Evolutionary conservation across 768 basidiomycete genomes (phyloP), one percentile per base, ranked within the genome.

Genomic region (Hemileccinum rubropunctum): DNA sequence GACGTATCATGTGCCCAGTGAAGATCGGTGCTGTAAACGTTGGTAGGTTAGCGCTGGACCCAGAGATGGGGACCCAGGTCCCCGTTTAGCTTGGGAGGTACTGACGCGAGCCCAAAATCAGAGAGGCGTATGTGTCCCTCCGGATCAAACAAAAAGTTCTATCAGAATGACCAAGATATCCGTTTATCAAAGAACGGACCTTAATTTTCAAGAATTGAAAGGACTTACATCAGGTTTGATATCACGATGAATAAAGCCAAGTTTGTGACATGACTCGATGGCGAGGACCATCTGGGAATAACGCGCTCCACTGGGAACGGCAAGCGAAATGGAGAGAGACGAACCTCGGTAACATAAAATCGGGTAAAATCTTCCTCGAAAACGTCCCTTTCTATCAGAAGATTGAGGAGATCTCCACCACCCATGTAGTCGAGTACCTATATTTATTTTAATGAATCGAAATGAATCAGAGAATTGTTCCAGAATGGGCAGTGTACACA

Each of bases 1-100:
- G 86, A 86, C 23, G 92, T 94, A 71, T 98, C 94, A 70, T 98
- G 94, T 18, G 92, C 91, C 95, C 95, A 97, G 71, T 95, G 95
- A 51, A 93, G 78, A 76, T 94, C 88, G 50, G 91, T 90, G 47
- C 89, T 92, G 66, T 60, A 46, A 46, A 54, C 49, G 27, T 45
- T 57, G 55, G 43, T 47, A 57, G 50, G 55, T 66, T 47, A 65
- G 61, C 46, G 44, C 44, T 40, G 10, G 35, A 38, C 12, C 49
- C 43, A 58, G 43, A 30, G 26, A 43, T 45, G 50, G 54, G 56
- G 48, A 48, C 32, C 54, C 47, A 56, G 52, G 48, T 64, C 59
- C 61, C 61, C 64, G 48, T 34, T 42, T 36, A 37, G 54, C 45
- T 58, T 61, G 56, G 48, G 51, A 48, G 64, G 56, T 41, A 85